Evolutionary conservation across 2,329 filamentous ascomycete species (phyloP).

Genomic region (Fusarium tricinctum): DNA sequence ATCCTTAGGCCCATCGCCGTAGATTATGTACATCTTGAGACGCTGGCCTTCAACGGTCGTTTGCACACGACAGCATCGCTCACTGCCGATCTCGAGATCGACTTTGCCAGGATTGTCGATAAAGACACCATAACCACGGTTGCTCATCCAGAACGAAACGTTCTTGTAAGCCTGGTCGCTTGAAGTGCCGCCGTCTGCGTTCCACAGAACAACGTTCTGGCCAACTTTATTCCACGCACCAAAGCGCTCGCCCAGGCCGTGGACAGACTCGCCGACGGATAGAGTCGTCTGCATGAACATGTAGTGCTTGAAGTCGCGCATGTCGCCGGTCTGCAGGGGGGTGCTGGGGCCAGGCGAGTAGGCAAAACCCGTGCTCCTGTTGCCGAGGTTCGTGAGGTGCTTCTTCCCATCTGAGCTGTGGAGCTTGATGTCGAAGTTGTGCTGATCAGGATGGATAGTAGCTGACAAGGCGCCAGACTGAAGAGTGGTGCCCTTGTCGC

Average conservation of each 20-base stretch:
- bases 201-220: slow-evolving; percentile 76
- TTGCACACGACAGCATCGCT: slow-evolving; percentile 78
- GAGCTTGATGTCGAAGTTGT: slow-evolving; percentile 58
- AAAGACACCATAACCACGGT: slow-evolving; percentile 82
- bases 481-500: slow-evolving; percentile 55
- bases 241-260: slow-evolving; percentile 82
- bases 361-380: slow-evolving; percentile 58
- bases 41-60: slow-evolving; percentile 77
- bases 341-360: slow-evolving; percentile 53
- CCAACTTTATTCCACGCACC: slow-evolving; percentile 83
- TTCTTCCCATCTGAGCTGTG: slow-evolving; percentile 55
- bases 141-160: slow-evolving; percentile 77
- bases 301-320: slow-evolving; percentile 65
- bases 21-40: slow-evolving; percentile 80
- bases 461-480: slow-evolving; percentile 55
- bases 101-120: slow-evolving; percentile 78
- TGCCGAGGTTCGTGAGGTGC: slow-evolving; percentile 56
- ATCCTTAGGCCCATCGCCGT: slow-evolving; percentile 79
- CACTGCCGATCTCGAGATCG: slow-evolving; percentile 80
- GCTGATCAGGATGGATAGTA: slow-evolving; percentile 54
- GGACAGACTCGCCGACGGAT: slow-evolving; percentile 74
- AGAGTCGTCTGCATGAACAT: slow-evolving; percentile 70
- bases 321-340: slow-evolving; percentile 54
- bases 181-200: slow-evolving; percentile 74
- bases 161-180: slow-evolving; percentile 82